These are phyloP conservation scores for Monosporozyma unispora DNA, from an alignment of 805 yeast species.

Conservation along the genomic window DNA sequence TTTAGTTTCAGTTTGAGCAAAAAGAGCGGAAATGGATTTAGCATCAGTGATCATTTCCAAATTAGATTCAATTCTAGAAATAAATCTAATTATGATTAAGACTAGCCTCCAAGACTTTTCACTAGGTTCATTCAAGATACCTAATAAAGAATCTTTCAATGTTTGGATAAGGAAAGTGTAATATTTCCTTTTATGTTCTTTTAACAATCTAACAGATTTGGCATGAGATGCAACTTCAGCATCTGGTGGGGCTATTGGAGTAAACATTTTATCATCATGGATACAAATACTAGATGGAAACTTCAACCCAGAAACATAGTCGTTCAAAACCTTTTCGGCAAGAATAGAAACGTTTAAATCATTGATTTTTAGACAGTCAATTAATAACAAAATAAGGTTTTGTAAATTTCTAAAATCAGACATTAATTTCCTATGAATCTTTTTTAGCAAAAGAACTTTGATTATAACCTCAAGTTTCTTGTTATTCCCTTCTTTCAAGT, in stretches of 20 bases:
- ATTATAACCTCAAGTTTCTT: constrained; percentile 60
- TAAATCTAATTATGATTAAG: constrained; percentile 39
- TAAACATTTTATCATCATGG: constrained; percentile 35
- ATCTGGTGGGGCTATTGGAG: constrained; percentile 46
- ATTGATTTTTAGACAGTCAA: constrained; percentile 49
- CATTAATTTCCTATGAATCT: constrained; percentile 49
- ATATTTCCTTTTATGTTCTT: constrained; percentile 43
- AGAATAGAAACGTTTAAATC: constrained; percentile 44
- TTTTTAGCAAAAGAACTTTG: constrained; percentile 45
- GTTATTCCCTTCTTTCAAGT: constrained; percentile 41
- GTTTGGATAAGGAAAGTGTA: constrained; percentile 36
- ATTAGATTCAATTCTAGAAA: constrained; percentile 46
- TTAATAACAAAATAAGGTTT: constrained; percentile 40
- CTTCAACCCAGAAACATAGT: constrained; percentile 34
- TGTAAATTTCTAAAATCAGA: constrained; percentile 47
- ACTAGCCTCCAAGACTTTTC: constrained; percentile 47
- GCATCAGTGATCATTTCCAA: constrained; percentile 39
- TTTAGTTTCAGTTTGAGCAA: constrained; percentile 42
- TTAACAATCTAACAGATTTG: constrained; percentile 50
- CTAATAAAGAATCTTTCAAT: constrained; percentile 35
- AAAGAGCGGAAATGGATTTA: constrained; percentile 37
- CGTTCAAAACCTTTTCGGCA: constrained; percentile 45
- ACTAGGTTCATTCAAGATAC: constrained; percentile 12
- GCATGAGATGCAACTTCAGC: constrained; percentile 45
- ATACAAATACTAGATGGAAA: constrained; percentile 49